Percentiles rank a stretch among this genome's conserved stretches.
phyloP scores from a whole-genome alignment of 139 green algal species.

The Volvox reticuliferus region DNA sequence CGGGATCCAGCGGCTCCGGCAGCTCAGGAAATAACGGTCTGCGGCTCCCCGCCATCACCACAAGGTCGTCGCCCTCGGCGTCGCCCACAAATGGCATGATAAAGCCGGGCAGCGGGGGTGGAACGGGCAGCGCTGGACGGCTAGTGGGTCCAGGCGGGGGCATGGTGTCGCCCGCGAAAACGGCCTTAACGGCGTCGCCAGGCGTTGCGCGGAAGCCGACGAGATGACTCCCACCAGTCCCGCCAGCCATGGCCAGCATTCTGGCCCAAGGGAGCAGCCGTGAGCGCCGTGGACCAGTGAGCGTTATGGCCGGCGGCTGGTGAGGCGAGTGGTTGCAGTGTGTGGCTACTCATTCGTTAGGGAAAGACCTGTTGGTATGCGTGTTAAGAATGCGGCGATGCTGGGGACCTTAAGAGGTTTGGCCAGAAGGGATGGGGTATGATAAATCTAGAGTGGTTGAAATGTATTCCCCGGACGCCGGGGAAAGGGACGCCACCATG shows the following conservation, averaged over 20 bases:
- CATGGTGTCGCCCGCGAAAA: background rate
- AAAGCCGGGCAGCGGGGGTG: conserved; percentile 28
- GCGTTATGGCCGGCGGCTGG: background rate
- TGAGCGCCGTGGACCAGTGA: background rate
- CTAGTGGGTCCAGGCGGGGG: background rate
- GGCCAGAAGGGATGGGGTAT: no score
- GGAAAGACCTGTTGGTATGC: background rate
- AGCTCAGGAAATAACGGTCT: background rate
- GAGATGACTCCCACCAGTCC: conserved; percentile 21
- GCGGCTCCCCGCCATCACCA: conserved; percentile 39
- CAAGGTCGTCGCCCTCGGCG: background rate
- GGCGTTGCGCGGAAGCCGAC: conserved; percentile 7
- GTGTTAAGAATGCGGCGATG: background rate
- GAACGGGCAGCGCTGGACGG: background rate
- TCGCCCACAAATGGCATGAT: background rate
- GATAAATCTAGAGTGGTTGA: no score
- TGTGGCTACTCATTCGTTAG: background rate
- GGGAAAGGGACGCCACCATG: no score
- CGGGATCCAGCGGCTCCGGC: background rate
- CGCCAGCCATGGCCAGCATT: background rate
- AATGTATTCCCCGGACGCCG: no score
- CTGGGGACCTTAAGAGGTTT: background rate
- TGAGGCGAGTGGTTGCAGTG: background rate
- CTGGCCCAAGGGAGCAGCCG: background rate
- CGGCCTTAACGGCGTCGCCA: background rate